A percentile compares a stretch with the other conserved stretches of the same genome.
phyloP scores from a whole-genome alignment of 1,284 basidiomycete genomes.

The Pseudozyma thailandica region DNA sequence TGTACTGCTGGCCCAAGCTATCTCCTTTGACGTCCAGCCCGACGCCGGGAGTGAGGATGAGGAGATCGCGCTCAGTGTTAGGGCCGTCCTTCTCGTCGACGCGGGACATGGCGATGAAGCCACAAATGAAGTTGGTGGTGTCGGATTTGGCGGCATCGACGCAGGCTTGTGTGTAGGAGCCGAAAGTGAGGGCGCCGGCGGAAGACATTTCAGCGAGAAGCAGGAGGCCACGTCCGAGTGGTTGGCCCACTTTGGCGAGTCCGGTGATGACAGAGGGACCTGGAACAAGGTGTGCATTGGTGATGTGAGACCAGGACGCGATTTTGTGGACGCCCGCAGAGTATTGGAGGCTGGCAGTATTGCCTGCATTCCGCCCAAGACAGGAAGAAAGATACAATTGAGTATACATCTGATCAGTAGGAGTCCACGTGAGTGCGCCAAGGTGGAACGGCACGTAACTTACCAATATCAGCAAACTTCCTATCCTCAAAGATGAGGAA shows the following conservation, averaged over 20 bases:
- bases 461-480: slow-evolving; percentile 99
- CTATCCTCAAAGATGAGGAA: slow-evolving; percentile 98
- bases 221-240: slow-evolving; percentile 85
- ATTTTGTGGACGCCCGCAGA: slow-evolving; percentile 92
- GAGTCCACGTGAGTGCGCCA: too few relatives aligned
- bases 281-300: slow-evolving; percentile 92
- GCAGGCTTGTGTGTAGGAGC: slow-evolving; percentile 84
- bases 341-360: slow-evolving; percentile 96
- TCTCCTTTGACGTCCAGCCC: slow-evolving; percentile 86
- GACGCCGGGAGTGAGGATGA: slow-evolving; percentile 93
- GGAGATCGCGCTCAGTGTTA: slow-evolving; percentile 75
- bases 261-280: slow-evolving; percentile 93
- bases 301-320: slow-evolving; percentile 94
- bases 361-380: too few relatives aligned
- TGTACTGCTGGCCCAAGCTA: slow-evolving; percentile 93
- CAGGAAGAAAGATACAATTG: slow-evolving; percentile 4
- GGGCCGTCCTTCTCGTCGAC: slow-evolving; percentile 73
- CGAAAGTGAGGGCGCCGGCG: slow-evolving; percentile 84
- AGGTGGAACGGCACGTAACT: slow-evolving; percentile 71
- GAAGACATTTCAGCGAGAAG: slow-evolving; percentile 97
- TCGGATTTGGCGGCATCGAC: slow-evolving; percentile 72
- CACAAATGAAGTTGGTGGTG: slow-evolving; percentile 59
- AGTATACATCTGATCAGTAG: too few relatives aligned
- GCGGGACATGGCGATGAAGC: slow-evolving; percentile 77
- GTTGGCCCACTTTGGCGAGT: slow-evolving; percentile 83